Evolutionary conservation across 164 flowering plant genomes (phyloP).

Genomic region (Paratinospora sagittata): DNA sequence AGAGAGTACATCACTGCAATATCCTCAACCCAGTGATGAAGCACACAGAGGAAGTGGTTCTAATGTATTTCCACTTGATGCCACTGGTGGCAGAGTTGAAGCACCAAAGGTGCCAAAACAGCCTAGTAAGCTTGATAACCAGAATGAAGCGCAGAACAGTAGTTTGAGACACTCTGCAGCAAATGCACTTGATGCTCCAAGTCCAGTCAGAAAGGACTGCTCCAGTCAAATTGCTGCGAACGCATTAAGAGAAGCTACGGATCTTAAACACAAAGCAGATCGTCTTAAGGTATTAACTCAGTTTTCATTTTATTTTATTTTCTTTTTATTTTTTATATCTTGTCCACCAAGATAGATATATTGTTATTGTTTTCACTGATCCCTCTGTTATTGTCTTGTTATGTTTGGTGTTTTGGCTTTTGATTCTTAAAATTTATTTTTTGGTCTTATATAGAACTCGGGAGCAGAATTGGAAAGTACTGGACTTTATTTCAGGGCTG

Average conservation of each 20-base stretch:
- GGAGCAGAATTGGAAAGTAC: constrained; percentile 55
- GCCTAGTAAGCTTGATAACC: constrained; percentile 36
- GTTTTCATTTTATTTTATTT: too few species aligned
- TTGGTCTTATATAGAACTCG: constrained; percentile 40
- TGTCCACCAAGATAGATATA: neutral
- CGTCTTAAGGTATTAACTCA: constrained; percentile 58
- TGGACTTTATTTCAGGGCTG: constrained; percentile 73
- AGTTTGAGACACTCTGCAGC: constrained; percentile 35
- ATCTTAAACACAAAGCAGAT: constrained; percentile 85
- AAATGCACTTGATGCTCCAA: constrained; percentile 50
- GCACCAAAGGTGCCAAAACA: constrained; percentile 34
- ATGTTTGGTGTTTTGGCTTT: neutral
- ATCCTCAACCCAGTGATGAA: constrained; percentile 19
- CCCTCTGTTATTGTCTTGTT: constrained; percentile 1
- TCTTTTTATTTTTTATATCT: neutral
- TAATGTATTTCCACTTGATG: constrained; percentile 27
- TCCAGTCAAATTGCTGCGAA: constrained; percentile 58
- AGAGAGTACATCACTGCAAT: constrained; percentile 20
- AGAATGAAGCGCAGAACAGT: constrained; percentile 28
- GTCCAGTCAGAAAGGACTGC: constrained; percentile 65
- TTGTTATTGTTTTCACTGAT: constrained; percentile 13
- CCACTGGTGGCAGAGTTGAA: constrained; percentile 29
- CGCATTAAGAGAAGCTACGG: constrained; percentile 83
- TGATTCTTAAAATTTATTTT: constrained; percentile 8
- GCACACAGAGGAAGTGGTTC: constrained; percentile 35